Conservation (phyloP, 345 rosid species). For the Brassica nigra region DNA sequence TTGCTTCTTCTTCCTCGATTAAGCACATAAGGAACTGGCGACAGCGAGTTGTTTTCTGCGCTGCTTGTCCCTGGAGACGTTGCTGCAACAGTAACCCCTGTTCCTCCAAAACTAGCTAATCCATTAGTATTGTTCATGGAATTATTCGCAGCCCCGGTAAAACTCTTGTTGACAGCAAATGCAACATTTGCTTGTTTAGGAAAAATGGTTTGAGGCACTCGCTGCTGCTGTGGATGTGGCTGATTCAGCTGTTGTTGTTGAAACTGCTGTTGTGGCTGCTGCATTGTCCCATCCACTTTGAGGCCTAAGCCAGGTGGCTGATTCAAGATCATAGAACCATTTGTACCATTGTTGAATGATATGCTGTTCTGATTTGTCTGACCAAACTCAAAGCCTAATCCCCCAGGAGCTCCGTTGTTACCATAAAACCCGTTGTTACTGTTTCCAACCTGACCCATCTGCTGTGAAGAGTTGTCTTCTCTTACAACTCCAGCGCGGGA, state of each 20-base stretch:
- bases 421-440: slow-evolving; percentile 54
- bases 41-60: slow-evolving; percentile 62
- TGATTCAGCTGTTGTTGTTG: slow-evolving; percentile 19
- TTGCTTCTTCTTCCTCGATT: slow-evolving; percentile 69
- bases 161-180: slow-evolving; percentile 52
- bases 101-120: slow-evolving; percentile 54
- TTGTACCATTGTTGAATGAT: slow-evolving; percentile 43
- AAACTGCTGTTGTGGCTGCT: slow-evolving; percentile 24
- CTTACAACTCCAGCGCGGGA: slow-evolving; percentile 80
- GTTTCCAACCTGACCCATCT: slow-evolving; percentile 41
- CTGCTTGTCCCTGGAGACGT: slow-evolving; percentile 72
- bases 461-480: slow-evolving; percentile 55
- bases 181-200: slow-evolving; percentile 67
- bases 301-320: slow-evolving; percentile 53
- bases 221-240: slow-evolving; percentile 22
- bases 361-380: slow-evolving; percentile 57
- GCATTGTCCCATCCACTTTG: slow-evolving; percentile 52
- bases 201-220: slow-evolving; percentile 46
- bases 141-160: slow-evolving; percentile 48
- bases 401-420: slow-evolving; percentile 37
- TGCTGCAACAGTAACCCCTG: slow-evolving; percentile 47
- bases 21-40: slow-evolving; percentile 79
- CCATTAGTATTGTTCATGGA: slow-evolving; percentile 50
- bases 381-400: slow-evolving; percentile 59
- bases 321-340: slow-evolving; percentile 41